A percentile compares a stretch with the other conserved stretches of the same genome.
These are phyloP conservation scores for Pseudogymnoascus sp. DNA, from an alignment of 2,329 filamentous ascomycete species.

Conservation along the genomic window DNA sequence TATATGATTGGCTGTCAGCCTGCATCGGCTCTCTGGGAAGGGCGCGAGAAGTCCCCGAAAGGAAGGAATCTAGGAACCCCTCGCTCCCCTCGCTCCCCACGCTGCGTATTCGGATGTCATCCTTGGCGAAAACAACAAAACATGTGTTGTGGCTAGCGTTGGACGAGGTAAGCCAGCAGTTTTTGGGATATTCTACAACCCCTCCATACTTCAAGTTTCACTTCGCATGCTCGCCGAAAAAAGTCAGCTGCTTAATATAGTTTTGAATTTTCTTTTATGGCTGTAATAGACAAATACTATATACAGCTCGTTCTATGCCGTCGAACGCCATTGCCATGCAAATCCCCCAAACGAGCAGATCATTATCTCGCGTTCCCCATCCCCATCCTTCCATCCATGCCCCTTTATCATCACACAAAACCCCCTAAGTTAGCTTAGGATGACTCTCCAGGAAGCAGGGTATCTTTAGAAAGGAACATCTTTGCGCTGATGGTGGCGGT, in stretches of 20 bases:
- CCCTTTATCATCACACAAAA: constrained; percentile 6
- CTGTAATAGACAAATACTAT: constrained; percentile 7
- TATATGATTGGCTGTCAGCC: not conserved
- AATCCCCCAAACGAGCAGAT: constrained; percentile 10
- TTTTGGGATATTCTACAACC: not conserved
- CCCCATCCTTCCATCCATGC: not conserved
- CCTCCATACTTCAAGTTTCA: not conserved
- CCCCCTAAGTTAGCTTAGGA: constrained; percentile 3
- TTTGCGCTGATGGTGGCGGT: constrained; percentile 85
- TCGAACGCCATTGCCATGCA: constrained; percentile 9
- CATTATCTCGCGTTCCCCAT: constrained; percentile 8
- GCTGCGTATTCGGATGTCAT: constrained; percentile 1
- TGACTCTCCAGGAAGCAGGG: constrained; percentile 48
- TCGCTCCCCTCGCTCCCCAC: not conserved
- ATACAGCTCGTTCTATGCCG: constrained; percentile 8
- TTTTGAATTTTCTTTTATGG: constrained; percentile 9
- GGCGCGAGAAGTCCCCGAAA: not conserved
- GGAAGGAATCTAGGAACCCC: not conserved
- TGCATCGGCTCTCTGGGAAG: not conserved
- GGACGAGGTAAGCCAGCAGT: not conserved
- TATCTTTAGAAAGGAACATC: constrained; percentile 91
- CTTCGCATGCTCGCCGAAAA: not conserved
- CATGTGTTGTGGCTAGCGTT: not conserved
- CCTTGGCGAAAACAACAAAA: constrained; percentile 7
- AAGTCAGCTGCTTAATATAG: not conserved